Percentiles rank a stretch among this genome's conserved stretches.
Evolutionary conservation across 352 stramenopile species (phyloP).

Genomic region (Pythium brachiatum): DNA sequence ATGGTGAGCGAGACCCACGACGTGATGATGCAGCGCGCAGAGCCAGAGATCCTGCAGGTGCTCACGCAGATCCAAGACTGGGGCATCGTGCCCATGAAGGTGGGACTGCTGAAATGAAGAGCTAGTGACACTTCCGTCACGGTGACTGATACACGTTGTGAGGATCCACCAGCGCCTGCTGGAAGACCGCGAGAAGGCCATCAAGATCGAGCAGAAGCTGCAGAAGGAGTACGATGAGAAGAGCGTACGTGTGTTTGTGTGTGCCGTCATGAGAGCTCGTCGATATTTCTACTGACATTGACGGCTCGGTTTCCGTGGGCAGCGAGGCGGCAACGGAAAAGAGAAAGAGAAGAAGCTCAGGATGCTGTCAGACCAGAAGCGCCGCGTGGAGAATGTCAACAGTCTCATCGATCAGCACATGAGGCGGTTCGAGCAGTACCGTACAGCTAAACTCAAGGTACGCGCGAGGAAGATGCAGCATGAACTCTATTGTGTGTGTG

Average conservation of each 20-base stretch:
- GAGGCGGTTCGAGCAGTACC: constrained; percentile 69
- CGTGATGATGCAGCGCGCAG: constrained; percentile 66
- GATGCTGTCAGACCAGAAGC: constrained; percentile 81
- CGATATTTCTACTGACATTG: background rate
- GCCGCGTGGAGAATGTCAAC: constrained; percentile 82
- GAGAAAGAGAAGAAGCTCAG: constrained; percentile 82
- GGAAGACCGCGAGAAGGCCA: constrained; percentile 76
- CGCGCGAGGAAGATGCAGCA: background rate
- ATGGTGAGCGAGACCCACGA: constrained; percentile 72
- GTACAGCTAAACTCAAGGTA: constrained; percentile 79
- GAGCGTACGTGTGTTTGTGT: constrained; percentile 27
- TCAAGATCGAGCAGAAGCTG: constrained; percentile 75
- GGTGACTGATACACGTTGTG: too few species aligned
- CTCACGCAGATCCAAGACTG: constrained; percentile 81
- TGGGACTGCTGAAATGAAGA: too few species aligned
- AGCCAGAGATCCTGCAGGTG: constrained; percentile 65
- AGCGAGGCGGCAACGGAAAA: constrained; percentile 47
- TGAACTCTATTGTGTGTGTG: background rate
- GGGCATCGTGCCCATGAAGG: constrained; percentile 80
- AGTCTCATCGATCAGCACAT: constrained; percentile 69
- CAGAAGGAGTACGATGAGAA: constrained; percentile 78
- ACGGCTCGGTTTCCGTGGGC: too few species aligned
- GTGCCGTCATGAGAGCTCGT: background rate
- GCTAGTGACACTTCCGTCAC: too few species aligned
- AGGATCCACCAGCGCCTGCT: constrained; percentile 49